phyloP scores from a whole-genome alignment of 768 basidiomycete species.

The Auricularia sp. region DNA sequence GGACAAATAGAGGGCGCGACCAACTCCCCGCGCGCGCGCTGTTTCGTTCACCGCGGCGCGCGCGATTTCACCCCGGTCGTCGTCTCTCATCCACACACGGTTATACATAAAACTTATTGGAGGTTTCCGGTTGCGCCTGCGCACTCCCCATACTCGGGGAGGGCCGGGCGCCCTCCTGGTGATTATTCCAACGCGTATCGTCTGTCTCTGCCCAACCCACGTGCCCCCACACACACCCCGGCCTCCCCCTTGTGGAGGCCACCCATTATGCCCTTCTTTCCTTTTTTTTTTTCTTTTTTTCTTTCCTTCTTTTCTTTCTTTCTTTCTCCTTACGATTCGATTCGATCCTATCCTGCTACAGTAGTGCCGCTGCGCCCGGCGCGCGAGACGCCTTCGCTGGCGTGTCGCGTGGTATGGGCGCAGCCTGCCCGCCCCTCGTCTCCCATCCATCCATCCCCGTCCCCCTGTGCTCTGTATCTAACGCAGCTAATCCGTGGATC shows the following conservation, averaged over 20 bases:
- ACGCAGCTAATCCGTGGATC: neutral
- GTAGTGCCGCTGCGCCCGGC: neutral
- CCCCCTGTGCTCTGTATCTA: neutral
- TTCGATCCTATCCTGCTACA: neutral
- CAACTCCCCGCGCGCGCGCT: too few relatives aligned
- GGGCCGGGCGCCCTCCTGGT: conserved; percentile 1
- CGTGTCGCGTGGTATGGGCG: too few relatives aligned
- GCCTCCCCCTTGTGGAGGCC: conserved; percentile 8
- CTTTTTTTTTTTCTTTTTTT: conserved; percentile 5
- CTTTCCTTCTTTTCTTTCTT: conserved; percentile 1
- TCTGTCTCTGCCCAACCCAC: neutral
- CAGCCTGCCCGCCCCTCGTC: too few relatives aligned
- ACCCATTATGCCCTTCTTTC: conserved; percentile 6
- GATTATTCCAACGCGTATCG: neutral
- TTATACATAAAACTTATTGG: neutral
- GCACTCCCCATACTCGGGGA: neutral
- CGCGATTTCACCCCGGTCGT: neutral
- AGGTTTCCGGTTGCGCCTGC: neutral
- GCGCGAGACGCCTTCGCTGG: neutral
- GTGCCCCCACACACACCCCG: neutral
- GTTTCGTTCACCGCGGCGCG: neutral
- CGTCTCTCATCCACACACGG: neutral
- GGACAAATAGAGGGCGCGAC: neutral
- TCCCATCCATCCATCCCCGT: neutral
- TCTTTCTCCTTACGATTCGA: neutral